Conservation (phyloP, 2,329 filamentous ascomycete species). For the Pseudogymnoascus sp. region DNA sequence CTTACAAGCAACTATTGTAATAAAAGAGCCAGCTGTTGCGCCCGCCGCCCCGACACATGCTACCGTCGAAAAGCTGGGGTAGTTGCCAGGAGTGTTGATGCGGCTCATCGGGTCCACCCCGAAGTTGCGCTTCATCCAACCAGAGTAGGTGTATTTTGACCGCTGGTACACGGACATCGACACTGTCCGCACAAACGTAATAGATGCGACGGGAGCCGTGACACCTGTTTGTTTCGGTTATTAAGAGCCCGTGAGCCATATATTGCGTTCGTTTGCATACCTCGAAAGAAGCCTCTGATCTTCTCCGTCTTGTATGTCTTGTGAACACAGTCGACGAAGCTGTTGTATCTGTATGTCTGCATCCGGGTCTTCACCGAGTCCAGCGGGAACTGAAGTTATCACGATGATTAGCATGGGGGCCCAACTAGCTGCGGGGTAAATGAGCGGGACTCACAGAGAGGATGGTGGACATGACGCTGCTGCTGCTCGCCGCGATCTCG, state of each 20-base stretch:
- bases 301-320: slow-evolving; percentile 70
- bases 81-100: slow-evolving; percentile 60
- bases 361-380: slow-evolving; percentile 87
- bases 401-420: slow-evolving; percentile 11
- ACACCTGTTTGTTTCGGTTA: slow-evolving; percentile 45
- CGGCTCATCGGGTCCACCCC: slow-evolving; percentile 63
- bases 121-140: slow-evolving; percentile 59
- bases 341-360: slow-evolving; percentile 75
- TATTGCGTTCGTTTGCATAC: slow-evolving; percentile 33
- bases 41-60: slow-evolving; percentile 70
- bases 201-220: slow-evolving; percentile 69
- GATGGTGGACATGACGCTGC: slow-evolving; percentile 70
- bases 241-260: not conserved
- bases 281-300: slow-evolving; percentile 69
- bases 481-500: slow-evolving; percentile 68
- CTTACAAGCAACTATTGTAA: slow-evolving; percentile 70
- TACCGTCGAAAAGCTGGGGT: slow-evolving; percentile 64
- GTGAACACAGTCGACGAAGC: slow-evolving; percentile 63
- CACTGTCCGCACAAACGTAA: slow-evolving; percentile 67
- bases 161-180: slow-evolving; percentile 74
- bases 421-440: not conserved
- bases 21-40: slow-evolving; percentile 68
- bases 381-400: slow-evolving; percentile 52
- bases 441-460: slow-evolving; percentile 44
- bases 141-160: slow-evolving; percentile 65